phyloP scores from a whole-genome alignment of 345 rosid species.

The Lepidium aucheri region DNA sequence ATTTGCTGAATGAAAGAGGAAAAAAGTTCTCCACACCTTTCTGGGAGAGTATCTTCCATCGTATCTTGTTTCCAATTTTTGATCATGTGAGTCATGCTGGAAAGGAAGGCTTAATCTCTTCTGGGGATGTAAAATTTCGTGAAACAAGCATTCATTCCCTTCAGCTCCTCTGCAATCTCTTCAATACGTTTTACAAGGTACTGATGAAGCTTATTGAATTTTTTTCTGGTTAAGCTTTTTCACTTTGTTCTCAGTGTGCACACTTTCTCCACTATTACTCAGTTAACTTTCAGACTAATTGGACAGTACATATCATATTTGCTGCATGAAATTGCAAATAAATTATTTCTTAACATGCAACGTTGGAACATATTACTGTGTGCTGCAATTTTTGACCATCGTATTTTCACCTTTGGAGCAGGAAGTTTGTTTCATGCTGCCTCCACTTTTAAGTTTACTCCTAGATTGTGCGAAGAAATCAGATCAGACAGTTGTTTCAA shows the following conservation, averaged over 20 bases:
- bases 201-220: neutral
- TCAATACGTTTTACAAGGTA: slow-evolving; percentile 63
- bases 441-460: slow-evolving; percentile 85
- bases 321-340: neutral
- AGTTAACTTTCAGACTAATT: neutral
- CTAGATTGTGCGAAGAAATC: slow-evolving; percentile 94
- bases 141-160: slow-evolving; percentile 89
- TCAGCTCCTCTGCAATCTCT: slow-evolving; percentile 87
- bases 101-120: slow-evolving; percentile 57
- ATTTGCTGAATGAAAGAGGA: slow-evolving; percentile 88
- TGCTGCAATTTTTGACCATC: slow-evolving; percentile 4
- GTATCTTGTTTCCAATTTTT: slow-evolving; percentile 87
- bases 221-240: neutral
- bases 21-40: slow-evolving; percentile 73
- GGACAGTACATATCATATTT: slow-evolving; percentile 7
- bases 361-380: neutral
- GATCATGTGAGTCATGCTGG: slow-evolving; percentile 89
- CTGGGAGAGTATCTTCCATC: slow-evolving; percentile 94
- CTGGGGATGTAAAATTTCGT: slow-evolving; percentile 74
- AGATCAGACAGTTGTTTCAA: slow-evolving; percentile 96
- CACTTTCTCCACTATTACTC: slow-evolving; percentile 1
- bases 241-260: neutral
- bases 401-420: slow-evolving; percentile 29
- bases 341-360: neutral
- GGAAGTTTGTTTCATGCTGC: slow-evolving; percentile 99